phyloP scores from a whole-genome alignment of 2,329 filamentous ascomycete genomes.

The Colletotrichum cordylinicola region DNA sequence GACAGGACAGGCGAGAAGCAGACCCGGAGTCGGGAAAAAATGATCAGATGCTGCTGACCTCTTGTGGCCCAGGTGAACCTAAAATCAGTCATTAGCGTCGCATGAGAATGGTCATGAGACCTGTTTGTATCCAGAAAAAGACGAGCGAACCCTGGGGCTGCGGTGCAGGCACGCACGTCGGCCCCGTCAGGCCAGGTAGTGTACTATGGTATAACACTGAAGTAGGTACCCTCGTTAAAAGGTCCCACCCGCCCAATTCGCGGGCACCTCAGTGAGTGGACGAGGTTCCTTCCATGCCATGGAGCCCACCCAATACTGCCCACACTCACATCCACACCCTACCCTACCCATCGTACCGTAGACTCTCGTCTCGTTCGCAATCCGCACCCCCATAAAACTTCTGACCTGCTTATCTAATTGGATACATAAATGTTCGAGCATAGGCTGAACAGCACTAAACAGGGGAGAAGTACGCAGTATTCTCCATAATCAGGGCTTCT shows the following conservation, averaged over 20 bases:
- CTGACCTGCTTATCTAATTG: no score
- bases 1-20: neutral
- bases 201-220: neutral
- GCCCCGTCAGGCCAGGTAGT: neutral
- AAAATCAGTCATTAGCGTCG: constrained; percentile 24
- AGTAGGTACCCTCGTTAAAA: constrained; percentile 10
- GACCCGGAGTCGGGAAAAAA: neutral
- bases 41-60: constrained; percentile 24
- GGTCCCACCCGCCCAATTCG: neutral
- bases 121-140: constrained; percentile 24
- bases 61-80: constrained; percentile 24
- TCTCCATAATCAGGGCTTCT: no score
- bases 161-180: neutral
- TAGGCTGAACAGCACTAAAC: no score
- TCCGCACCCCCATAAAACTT: no score
- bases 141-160: constrained; percentile 16
- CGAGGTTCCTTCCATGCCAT: neutral
- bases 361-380: no score
- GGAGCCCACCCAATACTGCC: neutral
- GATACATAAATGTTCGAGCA: no score
- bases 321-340: neutral
- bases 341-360: no score
- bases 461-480: no score
- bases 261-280: neutral
- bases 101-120: constrained; percentile 25